phyloP scores from a whole-genome alignment of 495 filamentous ascomycete genomes.

The Hyaloscypha variabilis region DNA sequence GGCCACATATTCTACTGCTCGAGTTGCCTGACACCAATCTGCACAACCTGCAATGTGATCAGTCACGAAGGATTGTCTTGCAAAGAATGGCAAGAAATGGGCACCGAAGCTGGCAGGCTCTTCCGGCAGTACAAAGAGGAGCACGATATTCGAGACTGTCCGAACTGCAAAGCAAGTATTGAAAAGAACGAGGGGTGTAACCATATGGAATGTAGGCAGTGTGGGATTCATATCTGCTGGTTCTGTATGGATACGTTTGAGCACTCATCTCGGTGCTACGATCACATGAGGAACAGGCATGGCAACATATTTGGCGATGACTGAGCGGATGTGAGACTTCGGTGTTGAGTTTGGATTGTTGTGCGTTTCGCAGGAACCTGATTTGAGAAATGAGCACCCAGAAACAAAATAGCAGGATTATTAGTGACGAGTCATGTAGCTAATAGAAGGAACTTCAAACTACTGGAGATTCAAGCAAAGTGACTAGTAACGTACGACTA shows the following conservation, averaged over 20 bases:
- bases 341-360: no score
- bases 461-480: no score
- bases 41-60: conserved; percentile 40
- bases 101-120: conserved; percentile 31
- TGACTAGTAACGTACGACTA: no score
- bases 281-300: conserved; percentile 32
- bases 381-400: no score
- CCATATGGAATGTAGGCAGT: conserved; percentile 36
- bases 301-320: not conserved
- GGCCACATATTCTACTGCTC: conserved; percentile 38
- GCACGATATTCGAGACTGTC: conserved; percentile 32
- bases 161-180: conserved; percentile 33
- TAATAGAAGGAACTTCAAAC: no score
- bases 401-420: no score
- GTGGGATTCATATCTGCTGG: conserved; percentile 39
- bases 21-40: conserved; percentile 38
- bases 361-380: no score
- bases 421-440: no score
- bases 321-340: no score
- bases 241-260: conserved; percentile 35
- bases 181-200: conserved; percentile 38
- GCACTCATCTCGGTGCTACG: conserved; percentile 22
- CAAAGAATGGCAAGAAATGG: conserved; percentile 36
- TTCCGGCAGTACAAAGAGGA: conserved; percentile 33
- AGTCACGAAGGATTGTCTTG: conserved; percentile 42